Evolutionary conservation across 306 rosid genomes (phyloP), one percentile per base, ranked within the genome.

Genomic region (Morella rubra): DNA sequence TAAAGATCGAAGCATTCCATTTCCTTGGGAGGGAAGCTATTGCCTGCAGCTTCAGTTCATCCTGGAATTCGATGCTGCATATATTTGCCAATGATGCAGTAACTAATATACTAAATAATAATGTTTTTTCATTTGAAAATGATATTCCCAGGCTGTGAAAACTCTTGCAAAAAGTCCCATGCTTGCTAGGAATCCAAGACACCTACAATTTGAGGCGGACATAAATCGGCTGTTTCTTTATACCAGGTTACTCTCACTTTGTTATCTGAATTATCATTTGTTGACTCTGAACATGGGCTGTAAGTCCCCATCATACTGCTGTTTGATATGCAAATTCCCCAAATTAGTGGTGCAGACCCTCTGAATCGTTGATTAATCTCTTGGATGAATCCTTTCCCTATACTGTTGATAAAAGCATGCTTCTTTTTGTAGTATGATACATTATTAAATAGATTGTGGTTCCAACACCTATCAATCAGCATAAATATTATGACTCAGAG

Each of bases 141-240:
- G 49, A 11, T 66, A 13, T 78, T 78, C 79, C 24, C 79, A 92
- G 97, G 92, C 85, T 45, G 92, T 88, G 52, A 88, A 84, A 77
- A 79, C 72, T 75, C 87, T 95, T 20, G 92, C 92, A 3, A 95
- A 85, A 73, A 88, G 74, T 60, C 90, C 97, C 44, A 22, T 67
- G 73, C 83, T 92, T 72, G 49, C 87, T 42, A 90, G 72, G 85
- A 85, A 95, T 81, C 97, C 97, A 44, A 88, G 97, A 81, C 88
- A 84, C 54, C 73, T 88, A 55, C 97, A 92, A 79, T 87, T 87
- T 74, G 90, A 95, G 81, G 92, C 92, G 50, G 97, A 95, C 87
- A 81, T 92, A 69, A 90, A 90, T 69, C 93, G 97, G 32, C 78
- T 95, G 76, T 92, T 92, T 87, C 93, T 95, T 58, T 95, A 73